Evolutionary conservation across 2,329 filamentous ascomycete species (phyloP).

Genomic region (Penicillium nordicum): DNA sequence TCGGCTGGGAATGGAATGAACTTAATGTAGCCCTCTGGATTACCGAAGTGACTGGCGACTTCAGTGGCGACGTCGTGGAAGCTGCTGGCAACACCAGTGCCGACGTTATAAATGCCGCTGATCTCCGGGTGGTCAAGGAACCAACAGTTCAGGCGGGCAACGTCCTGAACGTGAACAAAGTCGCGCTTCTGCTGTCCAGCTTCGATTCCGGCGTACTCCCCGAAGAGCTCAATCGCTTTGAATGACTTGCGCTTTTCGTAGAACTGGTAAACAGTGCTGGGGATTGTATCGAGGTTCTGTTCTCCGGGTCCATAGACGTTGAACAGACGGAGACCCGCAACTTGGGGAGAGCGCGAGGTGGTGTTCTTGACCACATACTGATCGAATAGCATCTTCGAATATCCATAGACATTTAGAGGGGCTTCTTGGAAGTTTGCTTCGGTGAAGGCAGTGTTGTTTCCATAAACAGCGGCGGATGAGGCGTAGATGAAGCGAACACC

Average conservation of each 20-base stretch:
- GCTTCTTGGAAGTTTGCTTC: background rate
- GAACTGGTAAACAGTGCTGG: background rate
- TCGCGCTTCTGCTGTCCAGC: slow-evolving; percentile 5
- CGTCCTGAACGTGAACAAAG: slow-evolving; percentile 5
- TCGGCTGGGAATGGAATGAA: background rate
- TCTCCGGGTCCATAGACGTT: slow-evolving; percentile 5
- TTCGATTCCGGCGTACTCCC: slow-evolving; percentile 2
- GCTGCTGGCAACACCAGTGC: slow-evolving; percentile 1
- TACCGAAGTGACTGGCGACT: background rate
- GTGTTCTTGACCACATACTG: background rate
- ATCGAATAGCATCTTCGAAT: slow-evolving; percentile 4
- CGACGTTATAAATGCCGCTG: slow-evolving; percentile 5
- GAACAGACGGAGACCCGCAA: slow-evolving; percentile 1
- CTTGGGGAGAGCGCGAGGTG: background rate
- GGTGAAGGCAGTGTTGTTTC: background rate
- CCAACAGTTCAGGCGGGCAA: slow-evolving; percentile 8
- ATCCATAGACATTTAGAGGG: background rate
- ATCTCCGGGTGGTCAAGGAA: slow-evolving; percentile 4
- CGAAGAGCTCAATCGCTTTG: slow-evolving; percentile 5
- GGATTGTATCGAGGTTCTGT: background rate
- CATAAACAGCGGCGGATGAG: slow-evolving; percentile 1
- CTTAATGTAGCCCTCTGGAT: background rate
- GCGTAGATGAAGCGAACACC: slow-evolving; percentile 4
- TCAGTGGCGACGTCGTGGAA: background rate
- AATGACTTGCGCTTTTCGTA: slow-evolving; percentile 1